Evolutionary conservation across 805 yeast genomes (phyloP).

Genomic region (Ogataea saltuana): DNA sequence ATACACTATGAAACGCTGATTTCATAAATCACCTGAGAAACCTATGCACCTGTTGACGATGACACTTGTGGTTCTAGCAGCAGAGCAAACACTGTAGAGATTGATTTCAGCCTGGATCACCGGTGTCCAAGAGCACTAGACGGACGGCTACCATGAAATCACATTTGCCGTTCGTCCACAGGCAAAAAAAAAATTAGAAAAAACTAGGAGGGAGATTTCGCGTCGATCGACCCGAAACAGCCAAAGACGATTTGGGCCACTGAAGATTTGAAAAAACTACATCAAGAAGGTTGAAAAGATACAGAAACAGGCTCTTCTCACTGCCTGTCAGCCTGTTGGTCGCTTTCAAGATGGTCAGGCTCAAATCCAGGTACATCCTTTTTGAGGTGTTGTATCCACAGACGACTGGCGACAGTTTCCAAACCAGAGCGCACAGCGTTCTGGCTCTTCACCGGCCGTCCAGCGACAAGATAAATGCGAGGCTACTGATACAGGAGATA

Average conservation of each 20-base stretch:
- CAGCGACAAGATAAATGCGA: conserved; percentile 48
- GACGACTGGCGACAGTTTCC: conserved; percentile 4
- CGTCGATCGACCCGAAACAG: conserved; percentile 13
- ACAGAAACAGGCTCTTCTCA: background rate
- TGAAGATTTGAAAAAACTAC: background rate
- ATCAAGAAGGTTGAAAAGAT: background rate
- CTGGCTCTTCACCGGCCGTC: conserved; percentile 53
- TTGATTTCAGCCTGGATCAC: no score
- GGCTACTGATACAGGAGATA: conserved; percentile 52
- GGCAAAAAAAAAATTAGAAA: conserved; percentile 9
- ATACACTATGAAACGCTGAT: conserved; percentile 7
- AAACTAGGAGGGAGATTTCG: conserved; percentile 1
- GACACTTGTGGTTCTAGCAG: no score
- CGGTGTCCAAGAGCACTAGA: background rate
- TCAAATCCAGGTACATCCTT: conserved; percentile 79
- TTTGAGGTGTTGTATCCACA: conserved; percentile 78
- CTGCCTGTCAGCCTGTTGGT: background rate
- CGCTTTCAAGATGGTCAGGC: conserved; percentile 68
- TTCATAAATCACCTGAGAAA: conserved; percentile 5
- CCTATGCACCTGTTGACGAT: background rate
- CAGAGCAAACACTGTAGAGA: no score
- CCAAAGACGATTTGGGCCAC: background rate
- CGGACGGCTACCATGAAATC: background rate
- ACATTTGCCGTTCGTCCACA: conserved; percentile 5
- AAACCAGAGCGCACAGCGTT: conserved; percentile 40